Evolutionary conservation across 257 asterid species (phyloP), one percentile per base, ranked within the genome.

Genomic region (Euphrasia confusa): DNA sequence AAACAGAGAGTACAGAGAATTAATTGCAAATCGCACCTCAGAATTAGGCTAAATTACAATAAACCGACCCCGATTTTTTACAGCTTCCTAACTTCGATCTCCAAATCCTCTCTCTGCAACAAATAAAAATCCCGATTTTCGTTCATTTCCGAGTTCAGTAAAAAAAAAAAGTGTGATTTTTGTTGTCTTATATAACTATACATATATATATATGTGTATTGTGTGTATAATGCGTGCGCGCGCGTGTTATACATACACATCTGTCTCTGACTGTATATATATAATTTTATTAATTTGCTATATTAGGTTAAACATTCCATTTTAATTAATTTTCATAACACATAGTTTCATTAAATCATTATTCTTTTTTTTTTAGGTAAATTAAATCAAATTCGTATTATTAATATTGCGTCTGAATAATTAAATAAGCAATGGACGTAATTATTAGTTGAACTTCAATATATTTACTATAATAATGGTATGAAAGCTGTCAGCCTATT

Each of bases 81-180:
- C 21, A 26, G 32, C 39, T 63, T 56, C 55, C 60, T 60, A 2
- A 42, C 8, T 14, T 30, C 21, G 55, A 1, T 67, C 65, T 21
- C 49, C 70, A 72, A 69, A 15, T 68, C 68, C 66, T 65, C 64
- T 66, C 71, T 63, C 77, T 56, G 70, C 61, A 33, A 35, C 40
- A 35, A 35, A 7, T 5, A 35, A 33, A 33, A 33, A 30, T 30
- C 33, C 4, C 2, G 7, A 33, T 33, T 6, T 32, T 49, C 55
- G 17, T 49, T 58, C 28, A 30, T 64, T 48, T 48, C 48, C n/a
- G 32, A 11, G 15, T 44, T 13, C 10, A 58, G 21, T 28, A 32
- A 14, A 27, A 12, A 11, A 44, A 44, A 44, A 30, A 26, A 45
- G 7, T 15, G 18, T 30, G 32, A n/a, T 27, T 27, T 27, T 27